Base-by-base conservation (phyloP, 2,329 filamentous ascomycete genomes). In the Teratosphaeria destructans region DNA sequence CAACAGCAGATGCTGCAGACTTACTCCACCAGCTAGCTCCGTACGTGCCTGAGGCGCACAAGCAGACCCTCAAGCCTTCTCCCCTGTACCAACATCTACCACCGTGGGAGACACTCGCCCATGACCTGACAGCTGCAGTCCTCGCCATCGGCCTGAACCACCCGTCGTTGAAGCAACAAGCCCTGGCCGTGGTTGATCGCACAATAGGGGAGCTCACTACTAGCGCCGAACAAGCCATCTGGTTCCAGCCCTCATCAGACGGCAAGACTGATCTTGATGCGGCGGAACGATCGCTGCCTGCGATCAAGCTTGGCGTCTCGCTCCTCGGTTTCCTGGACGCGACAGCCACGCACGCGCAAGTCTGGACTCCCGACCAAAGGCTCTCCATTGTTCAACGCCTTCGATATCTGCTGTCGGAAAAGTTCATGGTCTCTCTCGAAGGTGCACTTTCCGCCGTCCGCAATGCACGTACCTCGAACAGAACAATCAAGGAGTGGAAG, bases 241-340 rank as follows among this genome's bases (percentile, higher is more conserved):
- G 69, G 67, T 61, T 66, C 10, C 62, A 63, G 39, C 39, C 63
- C 16, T 61, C 65, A 54, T 26, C 55, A 8, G 64, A 67, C 35
- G 65, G 62, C 32, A 60, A 59, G 43, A 63, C 62, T 12, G 60
- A 66, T 52, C 57, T 62, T 43, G 62, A 66, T 47, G 59, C 65
- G 19, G 62, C 64, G 35, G 64, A 69, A 14, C 63, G 65, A 49
- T 65, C 66, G 5, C 58, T 72, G 29, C 60, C 61, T 23, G 65
- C 66, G 57, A 84, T 90, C 57, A 90, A 88, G 19, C 83, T 96
- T 64, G 84, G 88, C 6, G 83, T 95, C 55, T 93, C 93, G 0
- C 78, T 99, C n/a, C 76, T 96, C 27, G 95, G 94, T 0, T 96
- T 99, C 70, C 76, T 99, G 57, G 85, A 93, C 69, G 92, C 91